phyloP scores from a whole-genome alignment of 805 yeast genomes.

The Wickerhamomyces bisporus region DNA sequence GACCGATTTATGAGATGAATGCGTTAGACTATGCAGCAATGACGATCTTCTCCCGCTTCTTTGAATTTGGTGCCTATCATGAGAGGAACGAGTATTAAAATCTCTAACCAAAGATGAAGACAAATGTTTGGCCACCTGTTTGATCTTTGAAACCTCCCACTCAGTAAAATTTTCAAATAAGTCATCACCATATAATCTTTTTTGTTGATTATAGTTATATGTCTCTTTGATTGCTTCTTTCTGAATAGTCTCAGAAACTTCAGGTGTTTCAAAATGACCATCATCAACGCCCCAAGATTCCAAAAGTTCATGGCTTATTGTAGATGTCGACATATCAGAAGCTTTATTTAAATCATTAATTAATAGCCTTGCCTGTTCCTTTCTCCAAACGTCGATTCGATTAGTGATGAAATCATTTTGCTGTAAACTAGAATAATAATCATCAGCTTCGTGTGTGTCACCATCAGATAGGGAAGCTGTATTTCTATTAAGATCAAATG shows the following conservation, averaged over 20 bases:
- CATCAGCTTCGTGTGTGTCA: constrained; percentile 5
- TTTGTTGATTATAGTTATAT: not conserved
- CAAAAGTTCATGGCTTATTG: constrained; percentile 17
- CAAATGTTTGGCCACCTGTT: constrained; percentile 20
- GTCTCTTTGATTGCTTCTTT: not conserved
- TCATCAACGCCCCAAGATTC: constrained; percentile 32
- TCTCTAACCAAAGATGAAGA: constrained; percentile 18
- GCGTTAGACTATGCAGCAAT: constrained; percentile 15
- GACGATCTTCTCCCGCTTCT: constrained; percentile 17
- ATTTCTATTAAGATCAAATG: constrained; percentile 4
- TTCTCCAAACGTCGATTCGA: constrained; percentile 25
- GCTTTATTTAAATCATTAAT: constrained; percentile 16
- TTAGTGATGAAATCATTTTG: constrained; percentile 19
- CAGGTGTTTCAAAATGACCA: constrained; percentile 8
- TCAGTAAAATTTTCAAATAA: constrained; percentile 14
- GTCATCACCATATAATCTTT: constrained; percentile 26
- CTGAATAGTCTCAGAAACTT: not conserved
- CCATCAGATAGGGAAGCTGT: no score
- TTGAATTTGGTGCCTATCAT: constrained; percentile 6
- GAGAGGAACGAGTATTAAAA: not conserved
- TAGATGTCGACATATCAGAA: not conserved
- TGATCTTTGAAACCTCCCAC: constrained; percentile 22
- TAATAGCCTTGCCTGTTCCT: constrained; percentile 21
- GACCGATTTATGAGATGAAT: constrained; percentile 16
- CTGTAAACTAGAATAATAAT: constrained; percentile 6